Percentiles rank a stretch among this genome's conserved stretches.
Evolutionary conservation across 306 rosid species (phyloP).

Genomic region (Acacia crassicarpa): DNA sequence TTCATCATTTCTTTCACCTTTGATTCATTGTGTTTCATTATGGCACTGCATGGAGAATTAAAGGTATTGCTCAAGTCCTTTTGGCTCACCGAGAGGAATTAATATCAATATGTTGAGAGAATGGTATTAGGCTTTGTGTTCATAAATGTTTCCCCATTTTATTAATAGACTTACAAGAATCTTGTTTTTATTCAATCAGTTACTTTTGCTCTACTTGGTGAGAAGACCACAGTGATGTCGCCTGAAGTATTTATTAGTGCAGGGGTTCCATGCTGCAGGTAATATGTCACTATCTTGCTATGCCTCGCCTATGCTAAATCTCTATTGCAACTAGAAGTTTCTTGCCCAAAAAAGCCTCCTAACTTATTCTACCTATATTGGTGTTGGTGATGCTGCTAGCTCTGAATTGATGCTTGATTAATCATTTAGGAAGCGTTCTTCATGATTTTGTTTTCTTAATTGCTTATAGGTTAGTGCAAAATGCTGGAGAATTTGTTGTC

Average conservation of each 20-base stretch:
- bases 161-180: conserved; percentile 23
- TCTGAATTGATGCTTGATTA: conserved; percentile 20
- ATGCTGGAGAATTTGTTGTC: conserved; percentile 98
- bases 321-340: neutral
- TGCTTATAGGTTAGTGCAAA: conserved; percentile 89
- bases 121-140: conserved; percentile 26
- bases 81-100: conserved; percentile 12
- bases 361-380: conserved; percentile 15
- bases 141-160: conserved; percentile 16
- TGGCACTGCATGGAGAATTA: conserved; percentile 13
- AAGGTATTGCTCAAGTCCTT: conserved; percentile 16
- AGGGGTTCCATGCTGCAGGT: conserved; percentile 99
- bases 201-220: conserved; percentile 90
- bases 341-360: neutral
- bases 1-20: conserved; percentile 13
- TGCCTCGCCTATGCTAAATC: conserved; percentile 13
- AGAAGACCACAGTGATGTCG: conserved; percentile 96
- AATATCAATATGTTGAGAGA: conserved; percentile 16
- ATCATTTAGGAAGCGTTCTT: conserved; percentile 28
- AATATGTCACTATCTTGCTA: conserved; percentile 34
- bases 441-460: conserved; percentile 30
- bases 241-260: conserved; percentile 86
- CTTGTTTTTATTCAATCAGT: conserved; percentile 54
- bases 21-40: conserved; percentile 23
- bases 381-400: conserved; percentile 23